Evolutionary conservation across 176 grass and related monocot species (phyloP).

Genomic region (Miscanthus lutarioriparius): DNA sequence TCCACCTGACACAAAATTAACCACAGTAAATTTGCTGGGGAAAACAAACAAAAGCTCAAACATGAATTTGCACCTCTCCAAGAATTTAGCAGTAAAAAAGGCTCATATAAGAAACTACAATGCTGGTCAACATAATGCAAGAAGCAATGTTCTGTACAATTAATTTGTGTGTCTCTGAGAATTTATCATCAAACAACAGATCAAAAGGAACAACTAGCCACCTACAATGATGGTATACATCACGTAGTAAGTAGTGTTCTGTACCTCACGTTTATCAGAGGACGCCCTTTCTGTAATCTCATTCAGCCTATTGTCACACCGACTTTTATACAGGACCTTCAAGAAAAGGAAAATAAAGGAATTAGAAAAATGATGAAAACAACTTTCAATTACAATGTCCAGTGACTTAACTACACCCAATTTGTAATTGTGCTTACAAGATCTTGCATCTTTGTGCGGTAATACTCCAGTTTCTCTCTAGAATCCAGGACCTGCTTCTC

Average conservation of each 20-base stretch:
- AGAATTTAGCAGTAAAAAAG: slow-evolving; percentile 34
- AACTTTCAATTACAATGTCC: neutral
- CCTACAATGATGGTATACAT: neutral
- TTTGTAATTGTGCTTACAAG: slow-evolving; percentile 65
- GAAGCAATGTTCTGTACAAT: slow-evolving; percentile 31
- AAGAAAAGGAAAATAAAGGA: slow-evolving; percentile 36
- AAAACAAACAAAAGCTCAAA: slow-evolving; percentile 16
- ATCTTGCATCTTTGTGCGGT: slow-evolving; percentile 95
- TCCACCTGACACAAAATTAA: slow-evolving; percentile 72
- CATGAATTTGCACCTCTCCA: slow-evolving; percentile 1
- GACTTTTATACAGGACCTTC: slow-evolving; percentile 97
- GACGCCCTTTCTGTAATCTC: slow-evolving; percentile 98
- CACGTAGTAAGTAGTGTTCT: neutral
- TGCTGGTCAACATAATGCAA: slow-evolving; percentile 2
- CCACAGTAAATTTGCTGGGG: slow-evolving; percentile 4
- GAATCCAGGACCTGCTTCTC: slow-evolving; percentile 94
- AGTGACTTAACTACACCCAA: slow-evolving; percentile 11
- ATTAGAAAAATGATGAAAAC: neutral
- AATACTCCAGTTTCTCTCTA: slow-evolving; percentile 92
- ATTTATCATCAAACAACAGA: slow-evolving; percentile 36
- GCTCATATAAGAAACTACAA: neutral
- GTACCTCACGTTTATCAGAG: slow-evolving; percentile 93
- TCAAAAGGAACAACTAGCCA: slow-evolving; percentile 1
- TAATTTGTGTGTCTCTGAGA: slow-evolving; percentile 5
- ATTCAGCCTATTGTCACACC: slow-evolving; percentile 97